Evolutionary conservation across 805 yeast genomes (phyloP), one percentile per base, ranked within the genome.

Genomic region (Kluyveromyces aestuarii): DNA sequence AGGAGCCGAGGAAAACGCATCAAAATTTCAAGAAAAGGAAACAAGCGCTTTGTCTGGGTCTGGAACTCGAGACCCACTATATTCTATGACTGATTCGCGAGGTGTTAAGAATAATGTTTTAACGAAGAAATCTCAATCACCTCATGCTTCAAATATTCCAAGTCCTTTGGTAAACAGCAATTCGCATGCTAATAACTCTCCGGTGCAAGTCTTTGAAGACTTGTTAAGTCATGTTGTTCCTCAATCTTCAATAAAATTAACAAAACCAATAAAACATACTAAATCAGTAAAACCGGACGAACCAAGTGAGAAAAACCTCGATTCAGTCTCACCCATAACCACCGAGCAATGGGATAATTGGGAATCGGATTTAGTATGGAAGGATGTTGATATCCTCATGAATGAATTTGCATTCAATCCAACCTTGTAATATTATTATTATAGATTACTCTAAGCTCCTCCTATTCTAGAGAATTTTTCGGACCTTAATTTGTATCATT

Each of bases 391-490:
- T 54, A 74, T 87, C 44, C 85, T 88, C 50, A 87, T 88, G 96
- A 87, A 85, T 60, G 95, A 87, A 60, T 88, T 87, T 67, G 96
- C 96, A 6, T 88, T 88, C 70, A 87, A 85, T 55, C 81, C 87
- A 3, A 58, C 65, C 10, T 56, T 61, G 73, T 72, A 47, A 55
- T 51, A 27, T 14, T 25, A 41, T n/a, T 14, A 41, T 21, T 21
- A 21, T 21, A 21, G 25, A 21, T 21, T 21, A 21, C 16, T 40
- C 37, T 13, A 21, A 21, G 25, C 25, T 21, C 25, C 25, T 21
- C 25, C 25, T 21, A 21, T 21, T 21, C 25, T 21, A 21, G 6
- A 21, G 25, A 21, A 21, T 6, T 21, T 21, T 6, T 4, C 6
- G 6, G 25, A 21, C 25, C 25, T 21, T 21, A 21, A 21, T 21